Evolutionary conservation across 2,329 filamentous ascomycete genomes (phyloP), one percentile per base, ranked within the genome.

Genomic region (Thielaviopsis punctulata): DNA sequence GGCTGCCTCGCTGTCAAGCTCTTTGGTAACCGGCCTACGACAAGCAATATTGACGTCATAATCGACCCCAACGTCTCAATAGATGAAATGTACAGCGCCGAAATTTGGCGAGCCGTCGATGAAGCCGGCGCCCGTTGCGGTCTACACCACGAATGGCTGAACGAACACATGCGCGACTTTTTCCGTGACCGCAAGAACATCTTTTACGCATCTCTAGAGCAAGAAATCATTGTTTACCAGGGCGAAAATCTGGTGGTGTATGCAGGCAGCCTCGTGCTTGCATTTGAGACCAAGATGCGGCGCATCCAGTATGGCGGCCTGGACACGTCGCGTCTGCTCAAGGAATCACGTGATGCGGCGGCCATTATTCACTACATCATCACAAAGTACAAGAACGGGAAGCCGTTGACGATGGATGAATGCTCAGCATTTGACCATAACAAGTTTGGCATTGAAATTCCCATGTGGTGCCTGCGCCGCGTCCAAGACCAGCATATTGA

Each of bases 21-120:
- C 30, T 58, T 60, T 22, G 45, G 53, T 6, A 58, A 58, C 56
- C 55, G 59, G 18, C 27, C 54, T 18, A 45, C 58, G 15, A 60
- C 59, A 9, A 54, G 56, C 12, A 57, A 61, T 45, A 56, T 62
- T 27, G 60, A 62, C 54, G 57, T 56, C 22, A 48, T 63, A 3
- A 56, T 60, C 27, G 59, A 62, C 47, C 61, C 60, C 2, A 60
- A 61, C 49, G 47, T 62, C 5, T 56, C 59, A 13, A 56, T 58
- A 3, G 56, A 53, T 1, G 18, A 46, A 9, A 56, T 59, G 15
- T 62, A 61, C 53, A 48, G 51, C 7, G 33, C 53, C 7, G 58
- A 58, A 12, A 57, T 62, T 21, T 23, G 19, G 21, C n/a, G 21
- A 3, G 56, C 52, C 4, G 46, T 62, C 19, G n/a, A 27, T 6